Base-by-base conservation (phyloP, 768 basidiomycete genomes). In the Podaxis carcinomalis region DNA sequence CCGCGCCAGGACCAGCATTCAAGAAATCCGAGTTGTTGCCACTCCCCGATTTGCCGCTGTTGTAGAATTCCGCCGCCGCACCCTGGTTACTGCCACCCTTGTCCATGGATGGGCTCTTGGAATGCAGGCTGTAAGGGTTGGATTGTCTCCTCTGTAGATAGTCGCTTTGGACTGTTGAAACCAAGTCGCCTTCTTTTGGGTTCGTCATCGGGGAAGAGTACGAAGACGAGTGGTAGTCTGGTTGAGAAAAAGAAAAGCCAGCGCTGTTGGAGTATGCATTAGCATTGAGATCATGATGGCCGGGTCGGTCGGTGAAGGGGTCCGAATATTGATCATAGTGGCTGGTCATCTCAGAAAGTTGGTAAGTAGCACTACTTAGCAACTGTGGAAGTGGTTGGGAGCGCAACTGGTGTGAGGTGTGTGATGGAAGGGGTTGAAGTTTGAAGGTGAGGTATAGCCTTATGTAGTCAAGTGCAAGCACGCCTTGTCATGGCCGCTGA, bases 41-140 rank as follows among this genome's bases (percentile, higher is more conserved):
- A 27, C 23, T 49, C 10, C 23, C 21, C 32, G 32, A 32, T 2
- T 32, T 32, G 32, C 32, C 32, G 6, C 32, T 32, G 21, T 10
- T 25, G 47, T 27, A 59, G 57, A 51, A 61, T 27, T 61, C 59
- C 16, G 42, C 52, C 16, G 59, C 59, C 6, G 40, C 51, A 37
- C 59, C 59, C 2, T n/a, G 10, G 3, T 19, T 10, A 35, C 37
- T 16, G 19, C 10, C 51, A 37, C 21, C 36, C 23, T 39, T 55
- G 35, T 61, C 52, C 40, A 47, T 61, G 25, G 52, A 49, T 25
- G 14, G 23, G 25, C 27, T 59, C 23, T 52, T 52, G n/a, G 51
- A 40, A 40, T 51, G 49, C 16, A 25, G 1, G 3, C 37, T 51
- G 42, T 51, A 40, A n/a, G 27, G 25, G 37, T 28, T 51, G 3